Conservation (phyloP, 768 basidiomycete genomes). For the Termitomyces sp. region DNA sequence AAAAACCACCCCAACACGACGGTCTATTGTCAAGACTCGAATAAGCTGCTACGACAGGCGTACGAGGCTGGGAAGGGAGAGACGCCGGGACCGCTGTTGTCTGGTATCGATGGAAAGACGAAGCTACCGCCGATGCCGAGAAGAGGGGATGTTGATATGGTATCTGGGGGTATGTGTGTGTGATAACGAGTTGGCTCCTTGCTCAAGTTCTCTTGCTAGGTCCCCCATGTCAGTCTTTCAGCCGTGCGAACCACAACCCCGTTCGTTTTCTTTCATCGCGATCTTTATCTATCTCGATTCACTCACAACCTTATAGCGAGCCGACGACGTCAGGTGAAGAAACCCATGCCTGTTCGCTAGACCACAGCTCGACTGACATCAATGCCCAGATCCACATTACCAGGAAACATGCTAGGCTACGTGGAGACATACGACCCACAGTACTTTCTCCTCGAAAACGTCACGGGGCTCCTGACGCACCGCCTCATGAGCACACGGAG, state of each 20-base stretch:
- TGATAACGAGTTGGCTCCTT: no score
- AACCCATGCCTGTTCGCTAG: not conserved
- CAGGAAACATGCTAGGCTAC: constrained; percentile 66
- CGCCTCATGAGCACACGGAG: constrained; percentile 33
- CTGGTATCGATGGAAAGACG: constrained; percentile 30
- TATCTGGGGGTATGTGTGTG: constrained; percentile 57
- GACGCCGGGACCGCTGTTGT: constrained; percentile 31
- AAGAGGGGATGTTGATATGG: constrained; percentile 58
- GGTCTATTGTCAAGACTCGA: constrained; percentile 65
- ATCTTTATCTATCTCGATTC: not conserved
- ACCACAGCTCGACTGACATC: not conserved
- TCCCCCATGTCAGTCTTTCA: constrained; percentile 75
- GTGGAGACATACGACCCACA: constrained; percentile 59
- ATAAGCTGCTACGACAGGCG: constrained; percentile 52
- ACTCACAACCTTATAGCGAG: constrained; percentile 29
- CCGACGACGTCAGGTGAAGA: constrained; percentile 55
- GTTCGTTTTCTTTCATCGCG: no score
- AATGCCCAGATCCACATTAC: constrained; percentile 46
- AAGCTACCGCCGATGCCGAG: constrained; percentile 45
- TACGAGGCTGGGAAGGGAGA: constrained; percentile 41
- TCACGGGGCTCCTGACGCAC: constrained; percentile 52
- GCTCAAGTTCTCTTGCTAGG: constrained; percentile 32
- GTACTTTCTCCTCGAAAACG: constrained; percentile 73
- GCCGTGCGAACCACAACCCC: constrained; percentile 54
- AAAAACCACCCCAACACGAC: constrained; percentile 53